Evolutionary conservation across 2,329 filamentous ascomycete species (phyloP).

Genomic region (Talaromyces sp.): DNA sequence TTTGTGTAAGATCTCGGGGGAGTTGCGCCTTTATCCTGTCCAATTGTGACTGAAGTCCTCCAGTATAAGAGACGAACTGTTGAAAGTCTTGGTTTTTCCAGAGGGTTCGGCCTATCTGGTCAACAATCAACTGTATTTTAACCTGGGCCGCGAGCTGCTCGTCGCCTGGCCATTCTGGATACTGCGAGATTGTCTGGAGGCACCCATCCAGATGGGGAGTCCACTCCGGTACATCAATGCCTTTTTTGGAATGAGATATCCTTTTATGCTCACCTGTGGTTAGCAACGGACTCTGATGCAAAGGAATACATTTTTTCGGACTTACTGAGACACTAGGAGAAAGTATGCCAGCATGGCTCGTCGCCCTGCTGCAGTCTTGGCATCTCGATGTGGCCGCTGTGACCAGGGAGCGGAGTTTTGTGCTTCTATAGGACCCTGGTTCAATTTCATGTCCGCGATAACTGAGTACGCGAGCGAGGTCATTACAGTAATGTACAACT

Average conservation of each 20-base stretch:
- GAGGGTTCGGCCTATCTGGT: background rate
- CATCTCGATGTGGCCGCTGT: background rate
- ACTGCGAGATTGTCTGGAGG: background rate
- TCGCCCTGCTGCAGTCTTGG: background rate
- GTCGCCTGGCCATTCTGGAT: constrained; percentile 2
- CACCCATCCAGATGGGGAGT: background rate
- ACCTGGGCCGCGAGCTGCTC: constrained; percentile 2
- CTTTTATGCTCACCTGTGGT: background rate
- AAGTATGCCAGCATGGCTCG: constrained; percentile 3
- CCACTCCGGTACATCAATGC: constrained; percentile 2
- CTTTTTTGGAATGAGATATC: background rate
- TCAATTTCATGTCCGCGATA: constrained; percentile 1
- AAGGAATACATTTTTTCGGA: background rate
- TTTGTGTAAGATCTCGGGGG: background rate
- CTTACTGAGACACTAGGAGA: constrained; percentile 4
- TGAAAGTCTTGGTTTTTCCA: constrained; percentile 6
- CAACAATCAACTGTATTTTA: constrained; percentile 3
- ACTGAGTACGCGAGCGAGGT: background rate
- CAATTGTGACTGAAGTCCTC: constrained; percentile 1
- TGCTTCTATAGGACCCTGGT: background rate
- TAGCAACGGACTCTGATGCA: background rate
- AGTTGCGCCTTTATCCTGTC: constrained; percentile 4
- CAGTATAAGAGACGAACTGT: background rate
- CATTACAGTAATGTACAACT: background rate
- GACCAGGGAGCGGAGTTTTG: background rate